Conservation (phyloP, 1,284 basidiomycete species). For the Boletellus sp. region DNA sequence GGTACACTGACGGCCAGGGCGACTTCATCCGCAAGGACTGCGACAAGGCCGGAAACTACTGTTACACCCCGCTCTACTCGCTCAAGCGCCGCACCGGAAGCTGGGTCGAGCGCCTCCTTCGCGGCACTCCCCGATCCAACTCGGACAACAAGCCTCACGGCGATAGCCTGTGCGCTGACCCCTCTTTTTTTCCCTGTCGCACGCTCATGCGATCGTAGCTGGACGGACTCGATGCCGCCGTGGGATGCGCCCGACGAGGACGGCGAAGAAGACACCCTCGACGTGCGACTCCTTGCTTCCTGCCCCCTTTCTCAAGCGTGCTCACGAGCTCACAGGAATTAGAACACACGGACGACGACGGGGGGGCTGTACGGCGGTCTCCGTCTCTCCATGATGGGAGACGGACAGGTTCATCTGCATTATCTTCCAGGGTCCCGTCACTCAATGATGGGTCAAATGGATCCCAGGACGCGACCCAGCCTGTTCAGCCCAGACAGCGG, state of each 20-base stretch:
- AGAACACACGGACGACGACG: too few species aligned
- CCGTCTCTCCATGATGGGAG: too few species aligned
- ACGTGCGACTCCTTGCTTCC: too few species aligned
- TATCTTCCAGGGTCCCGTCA: too few species aligned
- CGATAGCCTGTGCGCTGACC: constrained; percentile 8
- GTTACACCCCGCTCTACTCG: constrained; percentile 24
- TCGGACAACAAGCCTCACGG: neutral
- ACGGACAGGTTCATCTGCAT: too few species aligned
- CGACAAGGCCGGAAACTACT: constrained; percentile 12
- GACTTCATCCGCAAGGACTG: constrained; percentile 19
- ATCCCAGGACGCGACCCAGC: too few species aligned
- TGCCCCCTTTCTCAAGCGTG: too few species aligned
- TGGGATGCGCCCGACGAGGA: constrained; percentile 29
- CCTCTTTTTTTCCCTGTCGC: neutral
- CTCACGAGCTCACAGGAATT: too few species aligned
- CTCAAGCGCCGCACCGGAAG: constrained; percentile 16
- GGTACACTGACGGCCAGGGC: constrained; percentile 18
- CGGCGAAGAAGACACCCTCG: constrained; percentile 18
- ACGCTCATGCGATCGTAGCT: constrained; percentile 11
- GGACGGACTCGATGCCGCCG: constrained; percentile 16
- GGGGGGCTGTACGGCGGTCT: too few species aligned
- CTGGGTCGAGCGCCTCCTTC: constrained; percentile 7
- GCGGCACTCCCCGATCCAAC: constrained; percentile 3
- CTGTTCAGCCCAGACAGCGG: too few species aligned
- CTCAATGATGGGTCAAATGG: too few species aligned